Evolutionary conservation across 345 rosid species (phyloP).

Genomic region (Syzygium oleosum): DNA sequence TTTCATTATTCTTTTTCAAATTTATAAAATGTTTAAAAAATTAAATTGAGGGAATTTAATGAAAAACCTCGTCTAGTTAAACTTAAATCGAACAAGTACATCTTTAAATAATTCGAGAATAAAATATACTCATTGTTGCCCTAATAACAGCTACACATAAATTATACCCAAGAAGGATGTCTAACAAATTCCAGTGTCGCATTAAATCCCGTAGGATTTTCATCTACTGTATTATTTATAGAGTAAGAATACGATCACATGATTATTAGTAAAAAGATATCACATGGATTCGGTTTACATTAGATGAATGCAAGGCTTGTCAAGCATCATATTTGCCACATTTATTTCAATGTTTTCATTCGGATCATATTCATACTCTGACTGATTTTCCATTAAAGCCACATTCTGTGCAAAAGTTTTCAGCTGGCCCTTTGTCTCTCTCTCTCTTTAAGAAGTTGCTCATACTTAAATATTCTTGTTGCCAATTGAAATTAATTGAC

Average conservation of each 20-base stretch:
- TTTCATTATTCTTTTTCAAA: neutral
- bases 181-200: neutral
- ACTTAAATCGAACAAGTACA: neutral
- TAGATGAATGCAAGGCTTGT: too few species aligned
- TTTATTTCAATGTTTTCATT: too few species aligned
- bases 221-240: neutral
- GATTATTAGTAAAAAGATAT: too few species aligned
- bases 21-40: neutral
- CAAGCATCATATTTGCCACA: too few species aligned
- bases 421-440: too few species aligned
- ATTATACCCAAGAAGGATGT: neutral
- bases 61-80: neutral
- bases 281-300: too few species aligned
- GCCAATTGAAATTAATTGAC: too few species aligned
- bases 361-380: too few species aligned
- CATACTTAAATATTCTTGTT: too few species aligned
- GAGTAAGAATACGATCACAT: neutral
- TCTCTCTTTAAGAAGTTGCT: too few species aligned
- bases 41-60: neutral
- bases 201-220: neutral
- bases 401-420: too few species aligned
- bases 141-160: neutral
- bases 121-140: neutral
- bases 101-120: neutral
- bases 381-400: too few species aligned